Evolutionary conservation across 352 stramenopile genomes (phyloP).

Genomic region (Phytopythium mirpurense): DNA sequence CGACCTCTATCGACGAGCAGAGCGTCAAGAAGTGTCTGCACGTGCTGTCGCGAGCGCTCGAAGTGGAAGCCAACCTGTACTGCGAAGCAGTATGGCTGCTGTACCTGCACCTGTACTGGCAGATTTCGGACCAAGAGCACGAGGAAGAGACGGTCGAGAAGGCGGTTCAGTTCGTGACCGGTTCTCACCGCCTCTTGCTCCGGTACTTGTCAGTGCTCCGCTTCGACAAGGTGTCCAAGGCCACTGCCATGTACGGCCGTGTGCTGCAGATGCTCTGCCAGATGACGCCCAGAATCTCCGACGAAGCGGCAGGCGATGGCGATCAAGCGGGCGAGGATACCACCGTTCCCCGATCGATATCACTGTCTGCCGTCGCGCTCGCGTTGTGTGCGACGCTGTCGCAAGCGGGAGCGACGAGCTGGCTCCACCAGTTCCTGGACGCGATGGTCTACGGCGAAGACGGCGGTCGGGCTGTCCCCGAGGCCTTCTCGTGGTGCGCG

Average conservation of each 20-base stretch:
- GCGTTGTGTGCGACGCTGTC: slow-evolving; percentile 31
- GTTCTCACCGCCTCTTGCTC: slow-evolving; percentile 37
- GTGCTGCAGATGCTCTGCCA: slow-evolving; percentile 20
- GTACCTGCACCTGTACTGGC: slow-evolving; percentile 30
- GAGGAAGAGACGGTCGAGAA: slow-evolving; percentile 33
- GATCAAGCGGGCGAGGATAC: not conserved
- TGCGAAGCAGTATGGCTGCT: slow-evolving; percentile 38
- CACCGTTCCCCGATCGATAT: not conserved
- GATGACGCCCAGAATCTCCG: not conserved
- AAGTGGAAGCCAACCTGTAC: slow-evolving; percentile 41
- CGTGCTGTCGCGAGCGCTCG: slow-evolving; percentile 31
- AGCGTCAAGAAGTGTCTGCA: slow-evolving; percentile 28
- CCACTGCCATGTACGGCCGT: slow-evolving; percentile 25
- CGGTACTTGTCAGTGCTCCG: slow-evolving; percentile 31
- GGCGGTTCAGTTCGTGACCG: slow-evolving; percentile 32
- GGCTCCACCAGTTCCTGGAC: not conserved
- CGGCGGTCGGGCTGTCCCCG: not conserved
- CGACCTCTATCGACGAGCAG: slow-evolving; percentile 15
- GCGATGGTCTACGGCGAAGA: slow-evolving; percentile 1
- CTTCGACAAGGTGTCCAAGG: slow-evolving; percentile 27
- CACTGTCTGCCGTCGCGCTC: slow-evolving; percentile 27
- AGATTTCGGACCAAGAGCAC: slow-evolving; percentile 20
- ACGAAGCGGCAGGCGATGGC: not conserved
- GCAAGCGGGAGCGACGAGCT: slow-evolving; percentile 19
- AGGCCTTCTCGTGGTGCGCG: not conserved